These are phyloP conservation scores for Podila minutissima DNA, from an alignment of 192 early-diverging fungal species.

Conservation along the genomic window DNA sequence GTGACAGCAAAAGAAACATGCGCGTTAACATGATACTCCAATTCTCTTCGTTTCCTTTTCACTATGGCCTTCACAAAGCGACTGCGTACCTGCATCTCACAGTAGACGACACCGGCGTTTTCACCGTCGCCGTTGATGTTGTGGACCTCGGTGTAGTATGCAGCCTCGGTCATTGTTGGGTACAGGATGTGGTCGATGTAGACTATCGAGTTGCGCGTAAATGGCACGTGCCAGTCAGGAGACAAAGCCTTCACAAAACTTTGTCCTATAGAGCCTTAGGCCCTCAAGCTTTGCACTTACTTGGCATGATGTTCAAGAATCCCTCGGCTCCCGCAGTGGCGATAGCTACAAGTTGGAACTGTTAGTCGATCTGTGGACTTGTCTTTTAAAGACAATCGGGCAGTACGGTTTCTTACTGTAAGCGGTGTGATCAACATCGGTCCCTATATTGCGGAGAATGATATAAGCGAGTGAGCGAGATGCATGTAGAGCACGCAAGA, in stretches of 20 bases:
- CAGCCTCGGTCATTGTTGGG: conserved; percentile 67
- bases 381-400: neutral
- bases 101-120: conserved; percentile 73
- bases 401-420: conserved; percentile 52
- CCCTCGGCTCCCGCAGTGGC: conserved; percentile 67
- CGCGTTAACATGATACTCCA: no score
- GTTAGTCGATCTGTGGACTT: neutral
- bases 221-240: neutral
- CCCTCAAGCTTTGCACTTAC: conserved; percentile 12
- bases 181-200: conserved; percentile 73
- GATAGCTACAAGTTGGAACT: conserved; percentile 44
- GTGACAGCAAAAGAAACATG: neutral
- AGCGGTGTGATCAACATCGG: conserved; percentile 66
- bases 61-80: no score
- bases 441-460: conserved; percentile 32
- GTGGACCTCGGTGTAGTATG: conserved; percentile 70
- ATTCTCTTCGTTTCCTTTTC: neutral
- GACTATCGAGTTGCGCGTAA: conserved; percentile 20
- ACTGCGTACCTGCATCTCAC: conserved; percentile 65
- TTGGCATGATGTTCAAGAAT: conserved; percentile 66
- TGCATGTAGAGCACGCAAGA: neutral
- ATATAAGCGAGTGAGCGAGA: neutral
- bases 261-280: neutral
- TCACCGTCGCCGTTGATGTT: conserved; percentile 72
- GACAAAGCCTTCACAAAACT: neutral